Evolutionary conservation across 2,329 filamentous ascomycete species (phyloP).

Genomic region (Fusarium pininemorale): DNA sequence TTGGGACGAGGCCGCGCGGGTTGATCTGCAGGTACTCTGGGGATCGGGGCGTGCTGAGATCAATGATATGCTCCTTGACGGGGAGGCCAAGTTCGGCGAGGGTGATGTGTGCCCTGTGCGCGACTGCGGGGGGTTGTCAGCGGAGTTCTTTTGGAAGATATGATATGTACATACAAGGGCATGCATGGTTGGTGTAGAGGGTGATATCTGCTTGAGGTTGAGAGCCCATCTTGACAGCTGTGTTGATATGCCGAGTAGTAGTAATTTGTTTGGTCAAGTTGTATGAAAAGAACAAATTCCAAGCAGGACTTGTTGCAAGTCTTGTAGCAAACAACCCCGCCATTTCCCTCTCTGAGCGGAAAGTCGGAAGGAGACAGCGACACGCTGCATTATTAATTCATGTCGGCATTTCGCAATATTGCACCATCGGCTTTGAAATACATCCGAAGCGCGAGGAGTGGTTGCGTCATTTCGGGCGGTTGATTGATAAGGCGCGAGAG

Average conservation of each 20-base stretch:
- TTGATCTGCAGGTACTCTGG: slow-evolving; percentile 81
- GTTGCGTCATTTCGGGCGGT: slow-evolving; percentile 8
- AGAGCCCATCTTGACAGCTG: slow-evolving; percentile 26
- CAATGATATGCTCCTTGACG: slow-evolving; percentile 77
- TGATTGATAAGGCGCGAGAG: not conserved
- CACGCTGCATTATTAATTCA: slow-evolving; percentile 3
- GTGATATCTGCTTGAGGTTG: slow-evolving; percentile 55
- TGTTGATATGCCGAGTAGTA: slow-evolving; percentile 2
- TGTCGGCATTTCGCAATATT: not conserved
- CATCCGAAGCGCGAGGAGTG: slow-evolving; percentile 10
- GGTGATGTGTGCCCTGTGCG: slow-evolving; percentile 79
- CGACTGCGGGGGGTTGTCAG: slow-evolving; percentile 54
- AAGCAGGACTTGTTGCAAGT: not conserved
- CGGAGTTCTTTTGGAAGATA: not conserved
- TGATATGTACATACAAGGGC: slow-evolving; percentile 62
- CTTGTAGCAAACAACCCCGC: not conserved
- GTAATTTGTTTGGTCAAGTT: not conserved
- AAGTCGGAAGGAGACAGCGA: not conserved
- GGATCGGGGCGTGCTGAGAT: slow-evolving; percentile 73
- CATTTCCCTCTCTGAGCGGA: not conserved
- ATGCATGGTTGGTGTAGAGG: slow-evolving; percentile 75
- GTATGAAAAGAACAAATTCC: not conserved
- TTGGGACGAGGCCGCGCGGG: slow-evolving; percentile 80
- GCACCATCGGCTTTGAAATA: slow-evolving; percentile 1
- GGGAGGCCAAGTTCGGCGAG: slow-evolving; percentile 72